phyloP scores from a whole-genome alignment of 108 stramenopile species.

The Mediolabrus comicus region DNA sequence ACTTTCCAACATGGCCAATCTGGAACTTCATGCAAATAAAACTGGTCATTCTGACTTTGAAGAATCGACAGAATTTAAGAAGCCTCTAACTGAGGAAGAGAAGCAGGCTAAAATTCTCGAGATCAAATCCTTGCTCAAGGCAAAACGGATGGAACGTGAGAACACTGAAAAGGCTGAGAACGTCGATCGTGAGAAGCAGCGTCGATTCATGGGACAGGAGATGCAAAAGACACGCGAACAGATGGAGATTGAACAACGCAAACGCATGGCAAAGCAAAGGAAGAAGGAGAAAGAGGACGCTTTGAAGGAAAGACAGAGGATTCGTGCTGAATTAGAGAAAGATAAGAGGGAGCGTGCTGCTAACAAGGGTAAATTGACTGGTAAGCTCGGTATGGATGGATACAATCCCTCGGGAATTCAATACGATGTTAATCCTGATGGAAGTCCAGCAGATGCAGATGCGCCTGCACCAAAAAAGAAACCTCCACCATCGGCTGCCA shows the following conservation, averaged over 20 bases:
- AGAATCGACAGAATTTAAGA: conserved; percentile 77
- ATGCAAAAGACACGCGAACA: conserved; percentile 84
- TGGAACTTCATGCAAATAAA: conserved; percentile 90
- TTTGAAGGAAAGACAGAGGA: conserved; percentile 79
- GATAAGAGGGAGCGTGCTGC: conserved; percentile 88
- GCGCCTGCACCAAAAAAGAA: conserved; percentile 48
- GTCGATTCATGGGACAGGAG: conserved; percentile 81
- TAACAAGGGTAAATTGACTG: conserved; percentile 84
- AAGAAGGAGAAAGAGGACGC: conserved; percentile 79
- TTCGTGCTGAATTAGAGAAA: conserved; percentile 88
- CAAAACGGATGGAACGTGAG: conserved; percentile 82
- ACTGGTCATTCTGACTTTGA: conserved; percentile 91
- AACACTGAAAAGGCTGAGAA: conserved; percentile 85
- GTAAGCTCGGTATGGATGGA: conserved; percentile 87
- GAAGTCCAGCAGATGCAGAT: conserved; percentile 21
- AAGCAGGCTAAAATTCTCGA: conserved; percentile 86
- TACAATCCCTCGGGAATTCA: conserved; percentile 93
- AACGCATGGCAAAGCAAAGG: conserved; percentile 61
- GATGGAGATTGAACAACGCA: conserved; percentile 84
- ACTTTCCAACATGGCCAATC: conserved; percentile 80
- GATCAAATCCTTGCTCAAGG: conserved; percentile 84
- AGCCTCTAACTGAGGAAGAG: conserved; percentile 87
- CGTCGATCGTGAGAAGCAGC: conserved; percentile 82
- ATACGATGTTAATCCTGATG: conserved; percentile 61
- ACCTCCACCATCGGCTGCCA: conserved; percentile 50